A percentile compares a stretch with the other conserved stretches of the same genome.
Conservation (phyloP, 306 rosid genomes). For the Pyrus communis region DNA sequence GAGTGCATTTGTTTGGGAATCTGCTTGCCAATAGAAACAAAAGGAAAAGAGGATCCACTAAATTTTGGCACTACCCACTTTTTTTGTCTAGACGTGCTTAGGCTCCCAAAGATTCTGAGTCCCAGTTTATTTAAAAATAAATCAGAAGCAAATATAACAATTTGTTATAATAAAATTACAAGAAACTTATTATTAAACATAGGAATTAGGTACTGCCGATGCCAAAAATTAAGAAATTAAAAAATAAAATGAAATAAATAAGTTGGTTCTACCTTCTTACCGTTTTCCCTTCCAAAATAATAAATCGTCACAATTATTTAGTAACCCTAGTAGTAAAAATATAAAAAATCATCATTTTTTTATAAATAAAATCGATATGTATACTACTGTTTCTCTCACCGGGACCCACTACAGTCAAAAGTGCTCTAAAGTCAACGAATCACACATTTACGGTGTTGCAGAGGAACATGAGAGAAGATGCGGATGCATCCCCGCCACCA, state of each 20-base stretch:
- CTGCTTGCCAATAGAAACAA: slow-evolving; percentile 2
- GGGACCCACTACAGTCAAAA: neutral
- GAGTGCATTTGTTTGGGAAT: neutral
- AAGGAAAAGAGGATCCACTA: slow-evolving; percentile 12
- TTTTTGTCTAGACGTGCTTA: slow-evolving; percentile 9
- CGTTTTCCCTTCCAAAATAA: neutral
- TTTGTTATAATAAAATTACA: neutral
- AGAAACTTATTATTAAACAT: neutral
- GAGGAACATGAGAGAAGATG: slow-evolving; percentile 48
- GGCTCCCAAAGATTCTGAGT: slow-evolving; percentile 19
- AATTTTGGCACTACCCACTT: slow-evolving; percentile 9
- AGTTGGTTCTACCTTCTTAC: neutral
- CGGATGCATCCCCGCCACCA: slow-evolving; percentile 25
- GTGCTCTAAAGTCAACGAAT: slow-evolving; percentile 5
- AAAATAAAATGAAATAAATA: neutral
- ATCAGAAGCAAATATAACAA: neutral
- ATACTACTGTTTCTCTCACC: neutral
- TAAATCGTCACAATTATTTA: neutral
- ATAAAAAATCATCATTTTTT: neutral
- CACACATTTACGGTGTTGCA: slow-evolving; percentile 47
- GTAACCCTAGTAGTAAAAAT: neutral
- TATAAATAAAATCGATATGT: neutral
- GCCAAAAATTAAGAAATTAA: neutral
- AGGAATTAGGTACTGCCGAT: neutral
- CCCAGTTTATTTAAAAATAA: neutral